Percentiles rank a stretch among this genome's conserved stretches.
phyloP scores from a whole-genome alignment of 129 eudicot genomes.

The Centella asiatica region DNA sequence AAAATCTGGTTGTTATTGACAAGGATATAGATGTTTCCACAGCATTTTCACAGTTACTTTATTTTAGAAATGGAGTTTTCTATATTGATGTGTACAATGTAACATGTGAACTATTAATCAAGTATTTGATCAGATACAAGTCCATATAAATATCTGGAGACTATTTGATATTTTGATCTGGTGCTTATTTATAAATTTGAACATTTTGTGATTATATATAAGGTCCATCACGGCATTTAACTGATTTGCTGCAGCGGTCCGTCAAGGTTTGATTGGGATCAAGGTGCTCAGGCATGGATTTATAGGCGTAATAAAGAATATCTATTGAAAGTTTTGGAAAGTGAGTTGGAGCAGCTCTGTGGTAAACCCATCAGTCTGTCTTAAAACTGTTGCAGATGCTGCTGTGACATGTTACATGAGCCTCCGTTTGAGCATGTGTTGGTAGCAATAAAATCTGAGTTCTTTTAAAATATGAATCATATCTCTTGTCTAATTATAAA shows the following conservation, averaged over 20 bases:
- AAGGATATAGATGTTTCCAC: too few relatives aligned
- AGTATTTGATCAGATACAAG: too few relatives aligned
- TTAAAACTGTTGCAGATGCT: constrained; percentile 19
- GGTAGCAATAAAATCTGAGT: background rate
- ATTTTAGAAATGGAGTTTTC: too few relatives aligned
- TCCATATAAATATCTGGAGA: too few relatives aligned
- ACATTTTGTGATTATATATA: too few relatives aligned
- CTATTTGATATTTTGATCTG: background rate
- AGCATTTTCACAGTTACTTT: too few relatives aligned
- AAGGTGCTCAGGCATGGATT: constrained; percentile 55
- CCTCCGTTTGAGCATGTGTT: background rate
- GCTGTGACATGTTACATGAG: background rate
- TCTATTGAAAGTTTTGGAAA: constrained; percentile 48
- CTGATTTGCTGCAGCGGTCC: constrained; percentile 67
- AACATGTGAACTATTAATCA: too few relatives aligned
- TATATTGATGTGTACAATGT: too few relatives aligned
- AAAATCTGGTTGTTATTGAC: too few relatives aligned
- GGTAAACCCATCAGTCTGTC: constrained; percentile 55
- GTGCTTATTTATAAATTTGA: too few relatives aligned
- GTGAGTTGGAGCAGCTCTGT: constrained; percentile 68
- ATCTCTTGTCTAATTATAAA: too few relatives aligned
- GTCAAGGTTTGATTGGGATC: constrained; percentile 96
- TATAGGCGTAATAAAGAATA: constrained; percentile 71
- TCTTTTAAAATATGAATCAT: background rate
- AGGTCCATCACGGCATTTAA: background rate